A percentile compares a stretch with the other conserved stretches of the same genome.
Evolutionary conservation across 2,329 filamentous ascomycete genomes (phyloP).

Genomic region (Phyllosticta citrichinensis): DNA sequence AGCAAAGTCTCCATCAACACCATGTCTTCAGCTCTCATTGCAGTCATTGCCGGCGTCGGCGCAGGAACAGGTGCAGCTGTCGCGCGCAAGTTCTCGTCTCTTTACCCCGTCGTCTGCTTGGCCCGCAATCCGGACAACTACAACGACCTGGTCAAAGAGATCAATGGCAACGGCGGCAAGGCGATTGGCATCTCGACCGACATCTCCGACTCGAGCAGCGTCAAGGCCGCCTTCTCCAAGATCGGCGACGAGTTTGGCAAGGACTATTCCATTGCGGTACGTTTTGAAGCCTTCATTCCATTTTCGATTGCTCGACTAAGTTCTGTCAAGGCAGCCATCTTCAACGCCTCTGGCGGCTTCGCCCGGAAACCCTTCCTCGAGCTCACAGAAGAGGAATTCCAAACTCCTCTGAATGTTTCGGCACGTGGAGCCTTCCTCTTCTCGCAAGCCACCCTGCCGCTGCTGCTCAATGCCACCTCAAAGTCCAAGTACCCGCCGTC

Average conservation of each 20-base stretch:
- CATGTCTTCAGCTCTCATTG: constrained; percentile 43
- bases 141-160: constrained; percentile 56
- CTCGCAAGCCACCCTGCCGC: constrained; percentile 59
- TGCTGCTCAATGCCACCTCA: constrained; percentile 44
- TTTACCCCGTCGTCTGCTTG: constrained; percentile 67
- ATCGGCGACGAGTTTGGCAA: constrained; percentile 51
- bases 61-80: constrained; percentile 57
- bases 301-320: not conserved
- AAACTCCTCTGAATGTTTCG: constrained; percentile 36
- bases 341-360: constrained; percentile 56
- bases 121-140: constrained; percentile 58
- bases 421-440: constrained; percentile 63
- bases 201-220: constrained; percentile 44
- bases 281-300: constrained; percentile 1
- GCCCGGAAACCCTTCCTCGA: constrained; percentile 52
- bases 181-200: constrained; percentile 64
- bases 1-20: not conserved
- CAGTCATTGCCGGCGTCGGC: constrained; percentile 63
- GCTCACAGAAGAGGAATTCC: constrained; percentile 48
- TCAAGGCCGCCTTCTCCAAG: constrained; percentile 51
- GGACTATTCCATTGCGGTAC: constrained; percentile 29
- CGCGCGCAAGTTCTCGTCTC: constrained; percentile 48
- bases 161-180: constrained; percentile 55
- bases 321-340: constrained; percentile 49
- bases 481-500: constrained; percentile 57